Base-by-base conservation (phyloP, 2,329 filamentous ascomycete species). In the Triangularia verruculosa region DNA sequence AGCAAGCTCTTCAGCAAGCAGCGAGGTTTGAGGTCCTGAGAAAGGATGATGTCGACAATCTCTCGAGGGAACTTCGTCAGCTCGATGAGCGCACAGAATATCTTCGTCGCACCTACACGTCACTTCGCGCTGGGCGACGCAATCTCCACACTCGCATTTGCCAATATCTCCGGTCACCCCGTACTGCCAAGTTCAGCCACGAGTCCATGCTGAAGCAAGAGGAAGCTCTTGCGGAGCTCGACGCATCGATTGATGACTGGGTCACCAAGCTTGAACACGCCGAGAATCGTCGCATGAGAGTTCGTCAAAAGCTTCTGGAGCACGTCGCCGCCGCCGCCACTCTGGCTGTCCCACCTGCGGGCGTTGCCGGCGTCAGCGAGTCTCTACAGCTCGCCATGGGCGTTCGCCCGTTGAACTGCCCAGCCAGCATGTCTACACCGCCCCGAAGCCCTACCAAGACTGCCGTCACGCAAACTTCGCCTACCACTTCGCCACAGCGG, bases 61-160 rank as follows among this genome's bases (percentile, higher is more conserved):
- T 92, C 4, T 90, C 89, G 15, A 85, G 84, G 75, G 91, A 93
- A 77, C 86, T 93, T 61, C 86, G 88, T 57, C 86, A 84, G 63
- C 80, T 93, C n/a, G 90, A 93, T 70, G 89, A 92, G 72, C 86
- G 90, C 62, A 90, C 88, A 61, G 89, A 92, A 68, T 93, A 93
- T 71, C 85, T 93, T 57, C 87, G 90, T 55, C 89, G 86, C 66
- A 93, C 90, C 0, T 91, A 92, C 76, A 88, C 85, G 59, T 91
- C 89, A 4, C 83, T 94, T 15, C 85, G 90, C 13, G 83, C 87
- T n/a, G 90, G 89, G 0, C 87, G 91, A 27, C 89, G 90, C 68
- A 92, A 90, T 72, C 83, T 93, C 3, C 91, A 93, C 72, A 83
- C 84, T 7, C 85, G 91, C 53, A 92, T 93, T 77, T 91, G 91